These are phyloP conservation scores for Cytospora paraplurivora DNA, from an alignment of 2,329 filamentous ascomycete species.

Conservation along the genomic window DNA sequence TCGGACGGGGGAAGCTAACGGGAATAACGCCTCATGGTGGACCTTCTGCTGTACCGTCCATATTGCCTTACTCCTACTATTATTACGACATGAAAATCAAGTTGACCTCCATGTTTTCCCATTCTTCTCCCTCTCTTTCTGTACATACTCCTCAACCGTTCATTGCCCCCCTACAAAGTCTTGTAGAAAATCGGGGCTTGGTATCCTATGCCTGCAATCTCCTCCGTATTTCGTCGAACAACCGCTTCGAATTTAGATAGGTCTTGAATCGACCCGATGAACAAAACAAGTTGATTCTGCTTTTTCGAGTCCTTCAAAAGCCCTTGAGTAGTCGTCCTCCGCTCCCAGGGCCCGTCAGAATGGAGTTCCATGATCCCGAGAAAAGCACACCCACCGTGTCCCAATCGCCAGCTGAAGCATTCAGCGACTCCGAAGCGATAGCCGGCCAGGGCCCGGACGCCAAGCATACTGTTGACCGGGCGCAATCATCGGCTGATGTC, in stretches of 20 bases:
- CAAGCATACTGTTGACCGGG: neutral
- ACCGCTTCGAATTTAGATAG: conserved; percentile 14
- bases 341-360: neutral
- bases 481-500: conserved; percentile 4
- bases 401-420: conserved; percentile 6
- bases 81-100: conserved; percentile 18
- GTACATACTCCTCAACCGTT: conserved; percentile 1
- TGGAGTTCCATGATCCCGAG: conserved; percentile 19
- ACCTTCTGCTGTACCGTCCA: conserved; percentile 7
- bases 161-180: conserved; percentile 11
- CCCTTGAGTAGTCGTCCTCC: conserved; percentile 13
- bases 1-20: conserved; percentile 25
- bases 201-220: neutral
- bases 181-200: conserved; percentile 12
- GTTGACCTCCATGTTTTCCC: conserved; percentile 14
- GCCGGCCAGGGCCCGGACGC: conserved; percentile 23
- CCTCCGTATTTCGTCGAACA: conserved; percentile 4
- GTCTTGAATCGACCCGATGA: conserved; percentile 15
- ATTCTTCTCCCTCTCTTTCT: conserved; percentile 11
- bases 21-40: conserved; percentile 25
- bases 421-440: conserved; percentile 18
- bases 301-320: neutral
- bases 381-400: conserved; percentile 2
- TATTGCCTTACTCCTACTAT: conserved; percentile 3
- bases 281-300: conserved; percentile 1